Evolutionary conservation across 352 stramenopile species (phyloP), one percentile per base, ranked within the genome.

Genomic region (Phytophthora pseudosyringae): DNA sequence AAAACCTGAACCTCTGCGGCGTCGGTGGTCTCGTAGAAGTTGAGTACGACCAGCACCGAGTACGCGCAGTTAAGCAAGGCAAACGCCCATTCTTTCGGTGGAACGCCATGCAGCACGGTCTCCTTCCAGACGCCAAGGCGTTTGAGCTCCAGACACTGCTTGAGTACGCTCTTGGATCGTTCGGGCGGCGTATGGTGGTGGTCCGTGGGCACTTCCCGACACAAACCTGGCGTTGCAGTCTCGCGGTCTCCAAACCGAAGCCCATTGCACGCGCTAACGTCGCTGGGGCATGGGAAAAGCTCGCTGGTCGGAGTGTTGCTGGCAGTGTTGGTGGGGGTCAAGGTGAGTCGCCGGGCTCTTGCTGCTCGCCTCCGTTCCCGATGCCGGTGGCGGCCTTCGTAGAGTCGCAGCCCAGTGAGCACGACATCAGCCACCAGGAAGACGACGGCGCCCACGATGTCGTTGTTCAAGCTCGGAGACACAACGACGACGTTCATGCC

Each of bases 351-450:
- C 16, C 16, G 11, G 12, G 33, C 47, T 25, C 48, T 60, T n/a
- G 47, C 38, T 49, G 51, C 32, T 16, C 47, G 54, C 45, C 39
- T 65, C 21, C 47, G 38, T 40, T 70, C 54, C 7, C 55, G 62
- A 4, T 38, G 55, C 25, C 39, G 55, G 32, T 63, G 26, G 1
- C 46, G 63, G 25, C 63, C 67, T 36, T 72, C 50, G 15, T 69
- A 66, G 16, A 75, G 9, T 13, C 31, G 56, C 16, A 75, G 38
- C 13, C 28, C 41, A 21, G 67, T 72, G 18, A 72, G 51, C 7
- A 67, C 67, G 11, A 75, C 43, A 48, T 75, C 67, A 28, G 67
- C 62, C 26, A 75, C 18, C 15, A 75, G 60, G 36, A 75, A 75
- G 15, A 72, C 63, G 40, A 72, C 35, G 13, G 67, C 67, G 18